Conservation (phyloP, 306 rosid genomes). For the Vigna unguiculata region DNA sequence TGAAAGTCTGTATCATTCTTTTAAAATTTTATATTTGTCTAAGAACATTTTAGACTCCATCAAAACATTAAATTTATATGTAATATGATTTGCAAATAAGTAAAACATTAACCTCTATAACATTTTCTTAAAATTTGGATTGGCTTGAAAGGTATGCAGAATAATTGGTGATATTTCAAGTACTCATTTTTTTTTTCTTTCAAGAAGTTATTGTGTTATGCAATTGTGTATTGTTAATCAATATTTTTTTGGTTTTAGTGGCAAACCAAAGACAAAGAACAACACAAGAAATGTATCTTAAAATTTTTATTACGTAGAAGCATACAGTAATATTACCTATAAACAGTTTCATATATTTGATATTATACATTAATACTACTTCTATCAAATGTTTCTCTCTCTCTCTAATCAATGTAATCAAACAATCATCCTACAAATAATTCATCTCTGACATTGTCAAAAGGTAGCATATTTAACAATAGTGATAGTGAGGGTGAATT, state of each 20-base stretch:
- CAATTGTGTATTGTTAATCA: background rate
- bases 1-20: background rate
- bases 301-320: background rate
- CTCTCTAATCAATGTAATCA: background rate
- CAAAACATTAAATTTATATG: background rate
- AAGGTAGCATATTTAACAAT: background rate
- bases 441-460: background rate
- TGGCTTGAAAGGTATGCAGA: background rate
- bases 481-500: background rate
- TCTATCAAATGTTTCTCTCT: background rate
- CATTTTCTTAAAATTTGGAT: background rate
- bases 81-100: background rate
- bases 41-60: conserved; percentile 6
- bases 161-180: background rate
- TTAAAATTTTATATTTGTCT: background rate
- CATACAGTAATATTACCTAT: background rate
- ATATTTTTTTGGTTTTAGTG: background rate
- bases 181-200: background rate
- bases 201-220: background rate
- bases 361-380: background rate
- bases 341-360: background rate
- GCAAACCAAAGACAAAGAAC: background rate
- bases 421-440: background rate
- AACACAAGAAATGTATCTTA: background rate
- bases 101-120: background rate